Evolutionary conservation across 2,329 filamentous ascomycete species (phyloP).

Genomic region (Arthroderma uncinatum): DNA sequence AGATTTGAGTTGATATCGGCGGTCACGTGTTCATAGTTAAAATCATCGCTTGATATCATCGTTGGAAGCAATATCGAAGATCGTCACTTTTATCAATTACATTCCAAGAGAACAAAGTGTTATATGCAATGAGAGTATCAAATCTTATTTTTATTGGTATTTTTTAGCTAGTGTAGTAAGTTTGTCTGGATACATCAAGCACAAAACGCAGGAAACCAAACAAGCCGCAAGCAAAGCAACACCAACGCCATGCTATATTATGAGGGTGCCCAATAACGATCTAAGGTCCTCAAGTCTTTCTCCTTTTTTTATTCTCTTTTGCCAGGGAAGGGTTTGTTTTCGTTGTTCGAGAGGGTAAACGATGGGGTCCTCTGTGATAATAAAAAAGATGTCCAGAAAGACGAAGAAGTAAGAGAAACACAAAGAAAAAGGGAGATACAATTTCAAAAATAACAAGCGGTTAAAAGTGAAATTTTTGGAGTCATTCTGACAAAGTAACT

Average conservation of each 20-base stretch:
- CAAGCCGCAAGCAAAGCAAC: slow-evolving; percentile 9
- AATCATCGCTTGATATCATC: too few relatives aligned
- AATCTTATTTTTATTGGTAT: background rate
- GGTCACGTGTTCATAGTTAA: background rate
- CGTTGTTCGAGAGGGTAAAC: background rate
- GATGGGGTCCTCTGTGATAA: background rate
- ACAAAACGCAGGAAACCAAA: slow-evolving; percentile 1
- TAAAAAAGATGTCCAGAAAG: slow-evolving; percentile 12
- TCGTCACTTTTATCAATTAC: too few relatives aligned
- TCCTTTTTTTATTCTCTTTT: slow-evolving; percentile 18
- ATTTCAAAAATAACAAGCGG: slow-evolving; percentile 7
- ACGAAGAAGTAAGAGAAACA: slow-evolving; percentile 5
- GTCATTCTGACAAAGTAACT: slow-evolving; percentile 10
- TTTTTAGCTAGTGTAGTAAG: background rate
- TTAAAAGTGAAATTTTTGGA: slow-evolving; percentile 5
- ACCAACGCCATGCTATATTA: slow-evolving; percentile 19
- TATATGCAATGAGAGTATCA: background rate
- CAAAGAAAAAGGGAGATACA: background rate
- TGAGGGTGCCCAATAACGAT: slow-evolving; percentile 18
- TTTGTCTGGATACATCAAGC: slow-evolving; percentile 2
- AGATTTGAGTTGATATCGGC: too few relatives aligned
- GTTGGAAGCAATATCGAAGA: too few relatives aligned
- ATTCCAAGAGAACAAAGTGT: too few relatives aligned
- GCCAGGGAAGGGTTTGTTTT: background rate
- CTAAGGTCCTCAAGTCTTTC: slow-evolving; percentile 17